phyloP scores from a whole-genome alignment of 345 rosid species.

The Conringia planisiliqua region DNA sequence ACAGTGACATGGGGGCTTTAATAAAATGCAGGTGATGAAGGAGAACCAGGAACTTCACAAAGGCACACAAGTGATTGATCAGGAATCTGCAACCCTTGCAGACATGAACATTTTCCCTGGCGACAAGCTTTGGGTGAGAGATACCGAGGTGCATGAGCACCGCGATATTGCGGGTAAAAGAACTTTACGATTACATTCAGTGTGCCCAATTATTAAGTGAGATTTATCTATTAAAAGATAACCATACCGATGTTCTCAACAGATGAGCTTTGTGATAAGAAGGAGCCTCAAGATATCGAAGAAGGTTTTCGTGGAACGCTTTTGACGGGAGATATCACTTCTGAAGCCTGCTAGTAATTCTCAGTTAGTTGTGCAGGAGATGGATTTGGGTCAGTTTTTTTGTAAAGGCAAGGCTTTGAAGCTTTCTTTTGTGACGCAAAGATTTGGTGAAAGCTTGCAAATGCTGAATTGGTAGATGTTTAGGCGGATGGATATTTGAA shows the following conservation, averaged over 20 bases:
- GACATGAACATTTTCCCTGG: slow-evolving; percentile 94
- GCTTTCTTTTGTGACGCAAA: slow-evolving; percentile 14
- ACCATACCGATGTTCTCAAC: slow-evolving; percentile 23
- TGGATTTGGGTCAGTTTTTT: slow-evolving; percentile 17
- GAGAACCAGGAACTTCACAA: slow-evolving; percentile 93
- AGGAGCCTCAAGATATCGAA: slow-evolving; percentile 55
- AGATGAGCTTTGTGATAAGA: slow-evolving; percentile 86
- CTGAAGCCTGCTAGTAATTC: slow-evolving; percentile 43
- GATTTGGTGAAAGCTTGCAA: slow-evolving; percentile 16
- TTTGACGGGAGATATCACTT: slow-evolving; percentile 64
- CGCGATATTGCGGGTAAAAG: slow-evolving; percentile 92
- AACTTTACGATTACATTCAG: neutral
- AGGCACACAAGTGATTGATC: slow-evolving; percentile 71
- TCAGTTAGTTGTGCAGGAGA: slow-evolving; percentile 32
- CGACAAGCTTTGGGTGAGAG: slow-evolving; percentile 95
- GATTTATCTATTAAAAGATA: neutral
- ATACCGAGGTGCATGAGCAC: slow-evolving; percentile 87
- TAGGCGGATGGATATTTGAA: slow-evolving; percentile 14
- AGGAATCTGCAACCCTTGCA: slow-evolving; percentile 92
- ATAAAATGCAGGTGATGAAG: slow-evolving; percentile 72
- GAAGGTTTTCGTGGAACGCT: slow-evolving; percentile 93
- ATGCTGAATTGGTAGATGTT: slow-evolving; percentile 5
- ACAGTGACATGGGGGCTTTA: neutral
- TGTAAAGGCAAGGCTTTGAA: slow-evolving; percentile 30
- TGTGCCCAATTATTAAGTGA: neutral